Evolutionary conservation across 1,284 basidiomycete genomes (phyloP).

Genomic region (Porodaedalea pini): DNA sequence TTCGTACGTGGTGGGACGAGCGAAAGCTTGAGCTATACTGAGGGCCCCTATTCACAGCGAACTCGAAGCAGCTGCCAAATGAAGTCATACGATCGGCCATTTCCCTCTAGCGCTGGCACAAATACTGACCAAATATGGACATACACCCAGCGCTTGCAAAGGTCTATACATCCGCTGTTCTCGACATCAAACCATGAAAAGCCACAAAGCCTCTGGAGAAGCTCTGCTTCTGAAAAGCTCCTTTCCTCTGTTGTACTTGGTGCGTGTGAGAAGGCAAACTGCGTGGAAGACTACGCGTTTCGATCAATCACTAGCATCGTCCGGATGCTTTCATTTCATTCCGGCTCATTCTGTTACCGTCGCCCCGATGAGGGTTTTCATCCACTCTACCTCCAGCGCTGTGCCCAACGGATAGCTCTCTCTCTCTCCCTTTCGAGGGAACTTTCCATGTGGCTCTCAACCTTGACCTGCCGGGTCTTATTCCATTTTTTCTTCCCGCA

Average conservation of each 20-base stretch:
- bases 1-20: conserved; percentile 11
- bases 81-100: conserved; percentile 7
- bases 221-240: not conserved
- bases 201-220: no score
- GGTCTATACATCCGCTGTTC: not conserved
- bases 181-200: not conserved
- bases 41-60: conserved; percentile 4
- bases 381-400: not conserved
- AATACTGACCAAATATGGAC: not conserved
- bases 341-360: not conserved
- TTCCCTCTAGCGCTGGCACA: not conserved
- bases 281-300: no score
- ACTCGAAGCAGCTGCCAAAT: not conserved
- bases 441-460: not conserved
- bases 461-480: not conserved
- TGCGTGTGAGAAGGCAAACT: no score
- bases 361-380: not conserved
- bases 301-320: not conserved
- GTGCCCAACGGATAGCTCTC: not conserved
- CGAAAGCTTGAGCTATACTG: conserved; percentile 6
- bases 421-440: not conserved
- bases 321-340: not conserved
- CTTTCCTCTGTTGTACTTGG: not conserved
- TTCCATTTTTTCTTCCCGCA: no score
- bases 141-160: not conserved